Evolutionary conservation across 2,329 filamentous ascomycete genomes (phyloP).

Genomic region (Sporothrix pseudoabietina): DNA sequence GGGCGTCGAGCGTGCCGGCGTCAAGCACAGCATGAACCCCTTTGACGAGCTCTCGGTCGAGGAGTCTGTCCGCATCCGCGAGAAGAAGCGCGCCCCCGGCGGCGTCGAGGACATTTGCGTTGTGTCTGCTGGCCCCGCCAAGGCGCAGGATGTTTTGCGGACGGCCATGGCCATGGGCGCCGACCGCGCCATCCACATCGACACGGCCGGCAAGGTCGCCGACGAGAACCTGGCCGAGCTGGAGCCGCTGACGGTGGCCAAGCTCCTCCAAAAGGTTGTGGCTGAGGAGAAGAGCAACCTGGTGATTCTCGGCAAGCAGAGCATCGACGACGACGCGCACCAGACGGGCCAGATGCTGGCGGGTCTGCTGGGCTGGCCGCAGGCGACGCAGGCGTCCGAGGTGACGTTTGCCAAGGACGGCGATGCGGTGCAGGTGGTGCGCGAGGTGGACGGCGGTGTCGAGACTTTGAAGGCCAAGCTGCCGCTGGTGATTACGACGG

Average conservation of each 20-base stretch:
- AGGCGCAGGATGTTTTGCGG: constrained; percentile 83
- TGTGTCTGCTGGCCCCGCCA: constrained; percentile 83
- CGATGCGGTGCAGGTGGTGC: constrained; percentile 73
- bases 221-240: constrained; percentile 74
- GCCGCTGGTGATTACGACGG: constrained; percentile 93
- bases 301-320: constrained; percentile 94
- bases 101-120: constrained; percentile 91
- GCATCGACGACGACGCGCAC: constrained; percentile 91
- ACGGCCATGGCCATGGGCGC: constrained; percentile 99
- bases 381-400: constrained; percentile 90
- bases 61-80: constrained; percentile 91
- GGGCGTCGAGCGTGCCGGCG: constrained; percentile 85
- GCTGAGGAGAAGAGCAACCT: constrained; percentile 86
- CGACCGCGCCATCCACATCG: constrained; percentile 86
- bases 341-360: constrained; percentile 99
- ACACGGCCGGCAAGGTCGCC: constrained; percentile 63
- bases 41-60: constrained; percentile 99
- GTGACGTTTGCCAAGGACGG: constrained; percentile 74
- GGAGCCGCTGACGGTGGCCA: constrained; percentile 90
- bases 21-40: constrained; percentile 98
- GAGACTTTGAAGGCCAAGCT: constrained; percentile 85
- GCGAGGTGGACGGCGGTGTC: constrained; percentile 93
- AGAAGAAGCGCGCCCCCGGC: constrained; percentile 71
- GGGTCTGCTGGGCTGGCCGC: constrained; percentile 85
- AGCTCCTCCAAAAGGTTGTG: constrained; percentile 78